A percentile compares a stretch with the other conserved stretches of the same genome.
Conservation (phyloP, 768 basidiomycete genomes). For the Lactarius trivialis region DNA sequence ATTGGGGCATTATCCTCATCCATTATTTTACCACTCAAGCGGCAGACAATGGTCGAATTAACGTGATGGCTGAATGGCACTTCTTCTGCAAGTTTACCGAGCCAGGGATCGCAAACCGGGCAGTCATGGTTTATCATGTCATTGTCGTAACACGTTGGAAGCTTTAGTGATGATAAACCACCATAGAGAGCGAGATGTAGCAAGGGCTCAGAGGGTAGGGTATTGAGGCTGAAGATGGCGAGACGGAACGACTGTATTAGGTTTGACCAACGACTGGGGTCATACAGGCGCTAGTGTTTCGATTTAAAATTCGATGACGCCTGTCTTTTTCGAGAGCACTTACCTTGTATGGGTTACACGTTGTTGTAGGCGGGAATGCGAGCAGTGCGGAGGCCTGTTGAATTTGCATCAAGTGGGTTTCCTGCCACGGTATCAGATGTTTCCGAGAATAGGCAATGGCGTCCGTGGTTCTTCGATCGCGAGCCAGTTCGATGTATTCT, state of each 20-base stretch:
- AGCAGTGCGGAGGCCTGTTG: slow-evolving; percentile 70
- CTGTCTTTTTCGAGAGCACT: neutral
- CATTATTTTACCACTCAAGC: slow-evolving; percentile 89
- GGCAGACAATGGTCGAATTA: slow-evolving; percentile 92
- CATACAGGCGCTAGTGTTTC: slow-evolving; percentile 67
- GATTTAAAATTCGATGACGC: slow-evolving; percentile 5
- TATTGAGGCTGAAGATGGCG: slow-evolving; percentile 83
- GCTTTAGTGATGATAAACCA: slow-evolving; percentile 84
- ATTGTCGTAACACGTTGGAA: slow-evolving; percentile 72
- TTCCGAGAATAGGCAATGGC: slow-evolving; percentile 84
- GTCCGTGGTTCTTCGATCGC: slow-evolving; percentile 54
- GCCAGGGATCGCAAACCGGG: slow-evolving; percentile 78
- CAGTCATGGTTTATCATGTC: slow-evolving; percentile 74
- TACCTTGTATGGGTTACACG: slow-evolving; percentile 65
- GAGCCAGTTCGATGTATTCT: slow-evolving; percentile 89
- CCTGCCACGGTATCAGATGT: slow-evolving; percentile 74
- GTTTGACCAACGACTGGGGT: slow-evolving; percentile 65
- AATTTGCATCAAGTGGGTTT: slow-evolving; percentile 74
- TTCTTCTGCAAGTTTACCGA: slow-evolving; percentile 72
- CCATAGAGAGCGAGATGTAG: slow-evolving; percentile 86
- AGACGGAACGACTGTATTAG: slow-evolving; percentile 76
- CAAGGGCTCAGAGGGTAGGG: slow-evolving; percentile 80
- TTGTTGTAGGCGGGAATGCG: slow-evolving; percentile 64
- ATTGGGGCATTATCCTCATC: slow-evolving; percentile 90
- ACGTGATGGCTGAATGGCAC: slow-evolving; percentile 92